A percentile compares a stretch with the other conserved stretches of the same genome.
Conservation (phyloP, 768 basidiomycete genomes). For the Mycena rosella region DNA sequence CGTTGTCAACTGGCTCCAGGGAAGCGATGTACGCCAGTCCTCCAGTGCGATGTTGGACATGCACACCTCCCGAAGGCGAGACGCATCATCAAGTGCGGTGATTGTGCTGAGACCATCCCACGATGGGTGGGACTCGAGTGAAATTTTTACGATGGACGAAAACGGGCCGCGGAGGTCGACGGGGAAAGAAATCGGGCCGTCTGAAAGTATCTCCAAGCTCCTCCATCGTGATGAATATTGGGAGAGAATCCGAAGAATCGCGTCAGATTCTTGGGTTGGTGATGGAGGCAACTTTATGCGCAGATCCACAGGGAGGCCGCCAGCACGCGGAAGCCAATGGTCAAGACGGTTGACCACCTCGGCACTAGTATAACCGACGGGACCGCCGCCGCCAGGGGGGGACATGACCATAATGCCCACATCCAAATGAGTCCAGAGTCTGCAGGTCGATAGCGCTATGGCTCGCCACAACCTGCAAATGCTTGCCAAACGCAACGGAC, state of each 20-base stretch:
- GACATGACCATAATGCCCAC: too few species aligned
- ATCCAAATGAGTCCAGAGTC: conserved; percentile 7
- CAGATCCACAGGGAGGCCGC: not conserved
- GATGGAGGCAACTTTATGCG: conserved; percentile 1
- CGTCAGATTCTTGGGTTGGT: not conserved
- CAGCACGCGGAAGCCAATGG: conserved; percentile 5
- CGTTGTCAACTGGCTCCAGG: not conserved
- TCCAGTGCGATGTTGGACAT: not conserved
- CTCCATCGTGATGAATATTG: conserved; percentile 1
- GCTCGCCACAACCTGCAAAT: conserved; percentile 18
- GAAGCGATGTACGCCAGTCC: not conserved
- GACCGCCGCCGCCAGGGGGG: too few species aligned
- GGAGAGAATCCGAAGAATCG: not conserved
- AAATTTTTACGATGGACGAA: not conserved
- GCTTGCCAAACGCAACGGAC: conserved; percentile 4
- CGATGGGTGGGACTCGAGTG: not conserved
- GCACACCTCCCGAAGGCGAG: not conserved
- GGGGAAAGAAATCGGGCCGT: conserved; percentile 6
- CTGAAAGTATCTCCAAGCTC: not conserved
- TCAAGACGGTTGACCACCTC: not conserved
- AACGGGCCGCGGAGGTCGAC: conserved; percentile 8
- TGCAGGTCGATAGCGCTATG: conserved; percentile 3
- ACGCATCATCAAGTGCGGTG: not conserved
- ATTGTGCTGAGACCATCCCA: not conserved
- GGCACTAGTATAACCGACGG: not conserved